Conservation (phyloP, 768 basidiomycete species). For the Boletus sp. region DNA sequence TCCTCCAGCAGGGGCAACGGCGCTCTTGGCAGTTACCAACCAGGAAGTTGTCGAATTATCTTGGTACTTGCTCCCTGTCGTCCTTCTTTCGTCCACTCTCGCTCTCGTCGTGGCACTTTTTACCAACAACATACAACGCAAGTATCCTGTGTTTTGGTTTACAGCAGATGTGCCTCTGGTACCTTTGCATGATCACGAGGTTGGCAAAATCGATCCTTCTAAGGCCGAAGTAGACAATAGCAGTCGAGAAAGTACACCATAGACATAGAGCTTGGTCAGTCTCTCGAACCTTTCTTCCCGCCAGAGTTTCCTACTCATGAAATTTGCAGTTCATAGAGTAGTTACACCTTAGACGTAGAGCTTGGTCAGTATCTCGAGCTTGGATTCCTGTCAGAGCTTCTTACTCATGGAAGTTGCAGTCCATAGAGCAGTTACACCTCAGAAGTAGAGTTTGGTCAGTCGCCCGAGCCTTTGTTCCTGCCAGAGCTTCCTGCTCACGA, state of each 20-base stretch:
- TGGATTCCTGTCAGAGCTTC: not conserved
- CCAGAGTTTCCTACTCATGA: conserved; percentile 5
- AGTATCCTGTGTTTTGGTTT: conserved; percentile 48
- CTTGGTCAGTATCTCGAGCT: not conserved
- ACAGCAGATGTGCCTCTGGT: conserved; percentile 4
- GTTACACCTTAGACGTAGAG: not conserved
- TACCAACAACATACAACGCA: conserved; percentile 50
- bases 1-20: conserved; percentile 58
- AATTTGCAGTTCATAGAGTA: not conserved
- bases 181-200: not conserved
- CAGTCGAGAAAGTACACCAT: not conserved
- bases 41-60: conserved; percentile 40
- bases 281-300: not conserved
- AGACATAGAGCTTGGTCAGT: conserved; percentile 8
- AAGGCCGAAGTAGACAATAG: not conserved
- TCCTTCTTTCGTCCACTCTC: conserved; percentile 48
- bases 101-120: conserved; percentile 46
- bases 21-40: conserved; percentile 48
- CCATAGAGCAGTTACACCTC: not conserved
- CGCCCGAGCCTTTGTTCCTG: too few relatives aligned
- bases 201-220: not conserved
- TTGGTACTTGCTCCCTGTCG: conserved; percentile 54
- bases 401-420: conserved; percentile 2
- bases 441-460: too few relatives aligned
- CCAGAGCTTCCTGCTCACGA: conserved; percentile 1